Base-by-base conservation (phyloP, 2,329 filamentous ascomycete genomes). In the Fusarium udum region DNA sequence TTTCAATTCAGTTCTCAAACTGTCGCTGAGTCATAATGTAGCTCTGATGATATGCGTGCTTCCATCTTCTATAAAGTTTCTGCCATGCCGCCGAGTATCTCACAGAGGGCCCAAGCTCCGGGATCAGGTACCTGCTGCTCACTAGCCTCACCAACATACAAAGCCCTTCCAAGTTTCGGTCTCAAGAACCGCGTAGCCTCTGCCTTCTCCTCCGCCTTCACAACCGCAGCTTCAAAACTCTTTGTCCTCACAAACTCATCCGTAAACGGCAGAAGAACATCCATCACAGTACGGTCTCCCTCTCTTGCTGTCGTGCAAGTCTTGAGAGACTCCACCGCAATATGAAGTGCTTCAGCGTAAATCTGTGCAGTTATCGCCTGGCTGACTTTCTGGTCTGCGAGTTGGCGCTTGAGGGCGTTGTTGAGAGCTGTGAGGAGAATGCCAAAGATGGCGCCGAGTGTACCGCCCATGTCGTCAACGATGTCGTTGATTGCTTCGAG, bases 301-400 rank as follows among this genome's bases (percentile, higher is more conserved):
- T 43, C 42, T 24, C 42, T 43, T 18, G 42, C 42, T 4, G 42
- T 43, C 1, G n/a, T 43, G 1, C 42, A 43, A 12, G n/a, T 24
- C 16, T 43, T 43, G n/a, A 43, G 42, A 24, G 42, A 43, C 0
- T 43, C n/a, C 1, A 43, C 42, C 18, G 6, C 42, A 24, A 12
- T 0, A 8, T 3, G n/a, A 6, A 43, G 42, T 0, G n/a, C 15
- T 8, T 43, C 7, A 2, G n/a, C n/a, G 11, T 43, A 43, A 3
- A 24, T 24, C 10, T 24, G 15, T 7, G 42, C n/a, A 24, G 10
- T 24, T 24, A 43, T 18, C 1, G 7, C 10, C 42, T 24, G 36
- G 10, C 2, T 18, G 0, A 8, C 1, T 43, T 12, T 24, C 14
- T 24, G n/a, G 15, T 18, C 40, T 24, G n/a, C 15, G 42, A 43